A percentile compares a stretch with the other conserved stretches of the same genome.
Conservation (phyloP, 495 filamentous ascomycete genomes). For the Oleoguttula mirabilis region DNA sequence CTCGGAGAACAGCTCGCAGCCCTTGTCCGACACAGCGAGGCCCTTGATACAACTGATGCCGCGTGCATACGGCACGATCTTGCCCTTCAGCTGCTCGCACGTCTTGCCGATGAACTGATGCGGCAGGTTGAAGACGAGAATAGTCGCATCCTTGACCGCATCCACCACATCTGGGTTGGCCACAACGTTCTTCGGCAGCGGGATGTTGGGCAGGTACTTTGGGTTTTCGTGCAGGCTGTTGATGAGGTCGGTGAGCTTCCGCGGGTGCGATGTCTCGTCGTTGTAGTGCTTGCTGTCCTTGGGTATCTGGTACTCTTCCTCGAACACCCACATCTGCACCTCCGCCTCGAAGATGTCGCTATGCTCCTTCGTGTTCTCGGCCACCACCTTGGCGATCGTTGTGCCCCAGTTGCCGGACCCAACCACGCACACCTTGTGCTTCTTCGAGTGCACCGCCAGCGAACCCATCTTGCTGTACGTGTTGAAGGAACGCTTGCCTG, state of each 20-base stretch:
- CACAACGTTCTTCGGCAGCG: slow-evolving; percentile 72
- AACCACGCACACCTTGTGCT: slow-evolving; percentile 88
- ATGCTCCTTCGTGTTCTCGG: slow-evolving; percentile 74
- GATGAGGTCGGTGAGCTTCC: slow-evolving; percentile 83
- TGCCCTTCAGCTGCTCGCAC: slow-evolving; percentile 72
- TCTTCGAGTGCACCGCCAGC: slow-evolving; percentile 31
- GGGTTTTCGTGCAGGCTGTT: slow-evolving; percentile 90
- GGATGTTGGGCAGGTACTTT: slow-evolving; percentile 84
- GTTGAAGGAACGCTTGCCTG: no score
- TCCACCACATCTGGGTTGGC: slow-evolving; percentile 81
- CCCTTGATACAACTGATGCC: slow-evolving; percentile 98
- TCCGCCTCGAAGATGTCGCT: slow-evolving; percentile 69
- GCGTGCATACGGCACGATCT: slow-evolving; percentile 82
- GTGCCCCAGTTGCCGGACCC: slow-evolving; percentile 98
- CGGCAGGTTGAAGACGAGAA: slow-evolving; percentile 93
- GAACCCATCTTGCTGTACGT: no score
- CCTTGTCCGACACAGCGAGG: slow-evolving; percentile 73
- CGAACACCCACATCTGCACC: slow-evolving; percentile 96
- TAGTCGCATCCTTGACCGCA: slow-evolving; percentile 66
- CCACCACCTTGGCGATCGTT: slow-evolving; percentile 91
- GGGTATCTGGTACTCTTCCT: slow-evolving; percentile 71
- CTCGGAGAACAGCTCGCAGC: slow-evolving; percentile 83
- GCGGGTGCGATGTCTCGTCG: slow-evolving; percentile 45
- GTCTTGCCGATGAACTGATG: slow-evolving; percentile 93
- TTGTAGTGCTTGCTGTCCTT: slow-evolving; percentile 38